These are phyloP conservation scores for Neocatenulostroma microsporum DNA, from an alignment of 2,329 filamentous ascomycete genomes.

Conservation along the genomic window DNA sequence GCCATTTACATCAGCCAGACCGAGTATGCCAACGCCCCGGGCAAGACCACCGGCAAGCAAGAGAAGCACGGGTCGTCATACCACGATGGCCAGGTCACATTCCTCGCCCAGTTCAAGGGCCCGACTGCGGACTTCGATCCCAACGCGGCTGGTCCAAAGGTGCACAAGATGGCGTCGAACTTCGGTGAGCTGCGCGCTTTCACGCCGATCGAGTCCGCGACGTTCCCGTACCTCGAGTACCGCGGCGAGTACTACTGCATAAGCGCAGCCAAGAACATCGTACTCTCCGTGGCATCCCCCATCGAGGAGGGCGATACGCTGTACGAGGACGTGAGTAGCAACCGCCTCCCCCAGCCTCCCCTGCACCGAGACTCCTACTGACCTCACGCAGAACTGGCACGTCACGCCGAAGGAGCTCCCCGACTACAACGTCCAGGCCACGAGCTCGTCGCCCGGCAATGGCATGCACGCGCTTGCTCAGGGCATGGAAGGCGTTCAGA, in stretches of 20 bases:
- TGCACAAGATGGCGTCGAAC: slow-evolving; percentile 12
- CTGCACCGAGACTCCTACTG: too few species aligned
- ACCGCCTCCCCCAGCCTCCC: too few species aligned
- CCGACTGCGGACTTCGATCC: slow-evolving; percentile 11
- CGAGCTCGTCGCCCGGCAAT: not conserved
- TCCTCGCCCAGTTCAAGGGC: slow-evolving; percentile 13
- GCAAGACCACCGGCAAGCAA: not conserved
- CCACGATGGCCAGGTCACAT: slow-evolving; percentile 24
- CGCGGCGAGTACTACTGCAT: slow-evolving; percentile 24
- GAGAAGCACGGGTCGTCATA: slow-evolving; percentile 10
- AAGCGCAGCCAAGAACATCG: slow-evolving; percentile 15
- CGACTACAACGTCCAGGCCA: slow-evolving; percentile 1
- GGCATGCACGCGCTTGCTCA: not conserved
- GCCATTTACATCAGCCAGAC: slow-evolving; percentile 13
- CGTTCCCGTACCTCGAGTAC: slow-evolving; percentile 16
- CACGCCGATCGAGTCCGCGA: slow-evolving; percentile 7
- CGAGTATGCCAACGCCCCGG: slow-evolving; percentile 14
- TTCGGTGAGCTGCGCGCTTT: slow-evolving; percentile 21
- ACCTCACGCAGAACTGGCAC: slow-evolving; percentile 9
- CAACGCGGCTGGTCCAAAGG: slow-evolving; percentile 7
- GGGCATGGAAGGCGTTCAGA: not conserved
- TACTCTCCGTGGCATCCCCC: too few species aligned
- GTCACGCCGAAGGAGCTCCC: slow-evolving; percentile 2
- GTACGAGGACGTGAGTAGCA: too few species aligned
- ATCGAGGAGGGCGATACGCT: too few species aligned